Conservation (phyloP, 2,329 filamentous ascomycete genomes). For the Xylaria sp. region DNA sequence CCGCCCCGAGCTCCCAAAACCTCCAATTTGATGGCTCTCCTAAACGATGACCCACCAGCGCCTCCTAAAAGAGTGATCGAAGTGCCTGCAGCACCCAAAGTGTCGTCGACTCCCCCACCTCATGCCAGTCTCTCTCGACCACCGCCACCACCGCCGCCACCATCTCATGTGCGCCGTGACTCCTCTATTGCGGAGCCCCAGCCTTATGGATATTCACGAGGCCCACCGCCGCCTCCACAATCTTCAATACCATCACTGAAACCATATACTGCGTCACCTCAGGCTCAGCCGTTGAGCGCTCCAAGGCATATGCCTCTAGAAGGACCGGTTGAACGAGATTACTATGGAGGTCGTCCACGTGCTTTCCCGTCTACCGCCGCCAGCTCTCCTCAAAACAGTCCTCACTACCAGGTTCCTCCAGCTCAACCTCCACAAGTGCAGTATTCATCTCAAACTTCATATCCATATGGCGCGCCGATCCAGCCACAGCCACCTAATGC, state of each 20-base stretch:
- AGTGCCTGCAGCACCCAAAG: conserved; percentile 54
- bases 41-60: conserved; percentile 69
- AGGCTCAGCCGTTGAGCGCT: conserved; percentile 58
- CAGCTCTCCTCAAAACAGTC: conserved; percentile 60
- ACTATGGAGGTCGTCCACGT: conserved; percentile 56
- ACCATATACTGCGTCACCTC: conserved; percentile 64
- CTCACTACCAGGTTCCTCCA: conserved; percentile 58
- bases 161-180: conserved; percentile 61
- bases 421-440: conserved; percentile 52
- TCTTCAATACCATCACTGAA: conserved; percentile 67
- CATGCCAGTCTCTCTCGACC: conserved; percentile 56
- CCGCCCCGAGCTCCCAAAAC: conserved; percentile 63
- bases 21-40: conserved; percentile 70
- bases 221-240: conserved; percentile 51
- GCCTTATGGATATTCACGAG: conserved; percentile 60
- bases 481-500: conserved; percentile 56
- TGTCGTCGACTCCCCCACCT: conserved; percentile 65
- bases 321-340: conserved; percentile 56
- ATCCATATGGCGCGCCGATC: conserved; percentile 56
- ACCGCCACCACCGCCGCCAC: conserved; percentile 55
- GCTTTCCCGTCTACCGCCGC: conserved; percentile 53
- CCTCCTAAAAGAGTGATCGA: conserved; percentile 63
- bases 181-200: conserved; percentile 52
- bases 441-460: conserved; percentile 59
- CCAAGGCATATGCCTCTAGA: conserved; percentile 61